Evolutionary conservation across 108 stramenopile genomes (phyloP).

Genomic region (Skeletonema tropicum): DNA sequence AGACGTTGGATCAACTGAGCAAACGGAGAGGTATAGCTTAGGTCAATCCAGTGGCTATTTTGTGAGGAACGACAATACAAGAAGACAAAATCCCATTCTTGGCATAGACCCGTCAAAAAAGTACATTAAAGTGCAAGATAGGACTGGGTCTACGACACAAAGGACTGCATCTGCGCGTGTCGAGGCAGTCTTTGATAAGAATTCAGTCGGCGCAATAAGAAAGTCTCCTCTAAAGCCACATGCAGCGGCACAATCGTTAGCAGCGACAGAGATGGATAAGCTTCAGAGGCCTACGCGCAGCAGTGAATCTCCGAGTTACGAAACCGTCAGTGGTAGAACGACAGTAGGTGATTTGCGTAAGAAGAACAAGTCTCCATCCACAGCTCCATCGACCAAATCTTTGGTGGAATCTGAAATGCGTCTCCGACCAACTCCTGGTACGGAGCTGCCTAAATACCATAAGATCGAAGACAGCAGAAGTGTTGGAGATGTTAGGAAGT

Average conservation of each 20-base stretch:
- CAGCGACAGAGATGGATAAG: background rate
- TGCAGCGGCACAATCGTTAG: background rate
- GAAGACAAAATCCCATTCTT: background rate
- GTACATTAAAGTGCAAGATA: background rate
- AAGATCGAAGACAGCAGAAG: conserved; percentile 1
- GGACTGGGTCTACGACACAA: background rate
- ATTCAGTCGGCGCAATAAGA: conserved; percentile 1
- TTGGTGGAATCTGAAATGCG: background rate
- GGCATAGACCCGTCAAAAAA: background rate
- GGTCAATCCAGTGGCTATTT: background rate
- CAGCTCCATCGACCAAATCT: background rate
- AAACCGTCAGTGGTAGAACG: background rate
- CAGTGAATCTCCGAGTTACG: background rate
- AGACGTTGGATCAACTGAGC: background rate
- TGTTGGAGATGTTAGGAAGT: background rate
- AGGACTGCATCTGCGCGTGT: background rate
- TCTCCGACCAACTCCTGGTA: conserved; percentile 3
- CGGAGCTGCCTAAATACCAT: background rate
- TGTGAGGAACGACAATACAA: background rate
- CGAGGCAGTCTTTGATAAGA: background rate
- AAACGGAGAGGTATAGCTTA: background rate
- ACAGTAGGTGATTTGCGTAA: background rate
- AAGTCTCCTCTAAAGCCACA: background rate
- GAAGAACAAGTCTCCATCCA: background rate
- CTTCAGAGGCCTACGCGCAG: background rate